Base-by-base conservation (phyloP, 1,284 basidiomycete genomes). In the Tylopilus sp. region DNA sequence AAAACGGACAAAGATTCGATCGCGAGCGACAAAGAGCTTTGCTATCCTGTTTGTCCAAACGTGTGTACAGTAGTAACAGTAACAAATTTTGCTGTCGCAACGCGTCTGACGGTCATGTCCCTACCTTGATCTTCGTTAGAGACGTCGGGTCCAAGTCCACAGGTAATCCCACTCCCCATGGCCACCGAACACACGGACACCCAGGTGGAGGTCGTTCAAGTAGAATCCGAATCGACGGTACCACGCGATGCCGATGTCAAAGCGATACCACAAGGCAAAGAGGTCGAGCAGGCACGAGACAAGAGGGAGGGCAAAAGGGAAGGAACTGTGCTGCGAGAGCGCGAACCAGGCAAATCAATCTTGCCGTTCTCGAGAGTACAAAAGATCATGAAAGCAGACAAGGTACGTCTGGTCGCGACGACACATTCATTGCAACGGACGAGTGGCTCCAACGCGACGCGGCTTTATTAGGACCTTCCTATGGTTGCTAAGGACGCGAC, bases 321-420 rank as follows among this genome's bases (percentile, higher is more conserved):
- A 20, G 48, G n/a, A 7, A 11, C 47, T 5, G 41, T 42, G 15
- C 41, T 41, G 5, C 61, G 52, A 26, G 67, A 68, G 46, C 74
- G 82, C 52, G 80, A 80, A 50, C 71, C 73, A 25, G 89, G 89
- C 20, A 88, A 83, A 64, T 83, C 87, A 0, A 51, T 86, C 24
- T 68, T 91, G 25, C 89, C 89, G 1, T 76, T 88, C 54, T 76
- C 86, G 7, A 80, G 86, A 59, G 88, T 92, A 29, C 88, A 89
- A 63, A 86, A 79, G 69, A 88, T 92, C 33, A 77, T 91, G 58
- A 92, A 88, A 63, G 89, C 85, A 15, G 89, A 92, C 68, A 87
- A 84, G 76, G 88, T 82, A 53, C 47, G 71, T 61, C 46, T 52
- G n/a, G 31, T 48, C 17, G 10, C 32, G 22, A 6, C 10, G 15